Percentiles rank a stretch among this genome's conserved stretches.
These are phyloP conservation scores for Alternaria triticimaculans DNA, from an alignment of 2,329 filamentous ascomycete genomes.

Conservation along the genomic window DNA sequence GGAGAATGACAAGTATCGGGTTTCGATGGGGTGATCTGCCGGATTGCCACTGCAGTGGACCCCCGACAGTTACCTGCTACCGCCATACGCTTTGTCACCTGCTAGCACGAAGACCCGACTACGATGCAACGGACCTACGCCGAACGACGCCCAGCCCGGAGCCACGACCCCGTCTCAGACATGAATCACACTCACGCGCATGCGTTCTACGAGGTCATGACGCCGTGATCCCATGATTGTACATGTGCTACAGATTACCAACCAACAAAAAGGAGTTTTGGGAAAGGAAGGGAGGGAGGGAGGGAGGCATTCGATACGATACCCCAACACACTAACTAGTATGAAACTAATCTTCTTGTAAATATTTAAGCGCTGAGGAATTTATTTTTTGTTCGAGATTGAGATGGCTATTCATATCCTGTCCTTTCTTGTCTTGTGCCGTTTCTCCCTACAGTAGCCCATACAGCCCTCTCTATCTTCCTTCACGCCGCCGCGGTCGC, in stretches of 20 bases:
- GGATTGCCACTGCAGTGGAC: not conserved
- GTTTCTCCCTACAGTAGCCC: no score
- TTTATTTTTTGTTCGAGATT: not conserved
- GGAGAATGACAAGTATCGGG: constrained; percentile 61
- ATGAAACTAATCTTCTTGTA: not conserved
- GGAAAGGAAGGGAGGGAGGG: not conserved
- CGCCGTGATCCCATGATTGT: not conserved
- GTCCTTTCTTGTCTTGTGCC: no score
- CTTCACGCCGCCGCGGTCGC: not conserved
- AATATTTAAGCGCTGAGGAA: not conserved
- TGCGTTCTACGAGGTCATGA: not conserved
- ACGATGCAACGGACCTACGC: not conserved
- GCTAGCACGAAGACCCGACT: not conserved
- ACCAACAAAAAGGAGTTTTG: not conserved
- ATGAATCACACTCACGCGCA: not conserved
- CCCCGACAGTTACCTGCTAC: not conserved
- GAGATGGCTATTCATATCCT: no score
- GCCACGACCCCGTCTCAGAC: not conserved
- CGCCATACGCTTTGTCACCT: not conserved
- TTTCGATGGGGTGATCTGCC: not conserved
- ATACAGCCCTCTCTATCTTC: no score
- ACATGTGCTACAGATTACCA: not conserved
- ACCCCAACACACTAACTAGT: not conserved
- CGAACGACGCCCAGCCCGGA: not conserved
- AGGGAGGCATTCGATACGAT: not conserved